These are phyloP conservation scores for Hygrophila difformis DNA, from an alignment of 257 asterid genomes.

Conservation along the genomic window DNA sequence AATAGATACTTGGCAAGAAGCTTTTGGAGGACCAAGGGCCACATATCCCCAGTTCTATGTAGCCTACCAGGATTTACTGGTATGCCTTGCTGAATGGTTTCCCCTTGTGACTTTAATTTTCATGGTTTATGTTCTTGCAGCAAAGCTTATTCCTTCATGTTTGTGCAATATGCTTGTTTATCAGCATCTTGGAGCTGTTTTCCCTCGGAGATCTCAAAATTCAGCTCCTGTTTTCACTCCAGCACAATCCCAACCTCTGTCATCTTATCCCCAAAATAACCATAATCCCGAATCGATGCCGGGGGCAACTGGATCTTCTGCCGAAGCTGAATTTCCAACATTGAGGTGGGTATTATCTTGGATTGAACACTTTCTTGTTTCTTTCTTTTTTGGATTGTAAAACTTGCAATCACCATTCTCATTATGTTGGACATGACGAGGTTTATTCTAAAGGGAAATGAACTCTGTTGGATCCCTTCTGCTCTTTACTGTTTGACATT, in stretches of 20 bases:
- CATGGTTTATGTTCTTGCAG: too few relatives aligned
- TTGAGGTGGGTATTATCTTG: conserved; percentile 51
- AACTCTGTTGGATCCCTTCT: conserved; percentile 1
- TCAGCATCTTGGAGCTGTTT: conserved; percentile 96
- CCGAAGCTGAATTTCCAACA: conserved; percentile 91
- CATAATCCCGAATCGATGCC: conserved; percentile 56
- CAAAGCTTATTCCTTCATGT: too few relatives aligned
- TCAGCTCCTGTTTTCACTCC: conserved; percentile 91
- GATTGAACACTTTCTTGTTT: neutral
- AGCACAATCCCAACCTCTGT: conserved; percentile 79
- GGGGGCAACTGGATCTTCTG: conserved; percentile 75
- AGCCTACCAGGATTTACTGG: conserved; percentile 97
- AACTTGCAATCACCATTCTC: too few relatives aligned
- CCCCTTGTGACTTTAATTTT: too few relatives aligned
- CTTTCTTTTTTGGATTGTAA: neutral
- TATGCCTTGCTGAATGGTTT: too few relatives aligned
- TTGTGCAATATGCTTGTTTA: too few relatives aligned
- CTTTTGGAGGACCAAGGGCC: too few relatives aligned
- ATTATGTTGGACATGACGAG: neutral
- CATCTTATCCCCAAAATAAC: conserved; percentile 81
- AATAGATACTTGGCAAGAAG: conserved; percentile 99
- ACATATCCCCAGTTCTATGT: conserved; percentile 81
- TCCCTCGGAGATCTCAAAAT: conserved; percentile 90
- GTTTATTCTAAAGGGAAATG: neutral
- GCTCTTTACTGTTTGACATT: conserved; percentile 7